Conservation (phyloP, 768 basidiomycete species). For the Kwoniella sp. region DNA sequence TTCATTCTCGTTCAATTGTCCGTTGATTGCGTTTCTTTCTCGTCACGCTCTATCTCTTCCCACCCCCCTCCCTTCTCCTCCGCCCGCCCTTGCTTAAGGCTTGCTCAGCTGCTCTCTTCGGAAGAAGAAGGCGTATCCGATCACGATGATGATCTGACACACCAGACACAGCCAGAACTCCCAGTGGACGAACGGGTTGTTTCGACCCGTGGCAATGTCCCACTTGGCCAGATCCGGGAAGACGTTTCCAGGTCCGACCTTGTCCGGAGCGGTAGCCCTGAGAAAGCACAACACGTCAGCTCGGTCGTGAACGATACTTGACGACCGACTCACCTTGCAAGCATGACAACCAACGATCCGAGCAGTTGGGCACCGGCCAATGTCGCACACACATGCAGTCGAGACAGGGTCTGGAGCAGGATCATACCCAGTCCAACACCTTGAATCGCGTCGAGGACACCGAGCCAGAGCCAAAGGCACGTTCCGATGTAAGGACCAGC, state of each 20-base stretch:
- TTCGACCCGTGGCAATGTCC: slow-evolving; percentile 61
- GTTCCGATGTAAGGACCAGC: slow-evolving; percentile 84
- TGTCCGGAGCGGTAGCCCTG: slow-evolving; percentile 39
- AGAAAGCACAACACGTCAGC: not conserved
- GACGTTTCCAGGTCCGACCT: slow-evolving; percentile 75
- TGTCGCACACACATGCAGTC: slow-evolving; percentile 89
- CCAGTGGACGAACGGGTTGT: slow-evolving; percentile 47
- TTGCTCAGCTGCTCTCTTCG: slow-evolving; percentile 77
- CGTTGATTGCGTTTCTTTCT: not conserved
- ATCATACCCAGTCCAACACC: slow-evolving; percentile 68
- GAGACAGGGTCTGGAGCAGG: slow-evolving; percentile 66
- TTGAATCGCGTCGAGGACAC: slow-evolving; percentile 87
- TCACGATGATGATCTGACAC: slow-evolving; percentile 65
- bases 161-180: slow-evolving; percentile 79
- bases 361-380: slow-evolving; percentile 85
- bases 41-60: not conserved
- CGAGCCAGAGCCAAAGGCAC: slow-evolving; percentile 90
- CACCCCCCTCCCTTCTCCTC: not conserved
- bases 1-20: not conserved
- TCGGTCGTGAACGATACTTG: not conserved
- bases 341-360: slow-evolving; percentile 84
- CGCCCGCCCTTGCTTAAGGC: slow-evolving; percentile 6
- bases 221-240: slow-evolving; percentile 90
- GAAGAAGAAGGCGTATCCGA: slow-evolving; percentile 96
- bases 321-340: slow-evolving; percentile 59